Evolutionary conservation across 2,329 filamentous ascomycete genomes (phyloP), one percentile per base, ranked within the genome.

Genomic region (Periconia sp.): DNA sequence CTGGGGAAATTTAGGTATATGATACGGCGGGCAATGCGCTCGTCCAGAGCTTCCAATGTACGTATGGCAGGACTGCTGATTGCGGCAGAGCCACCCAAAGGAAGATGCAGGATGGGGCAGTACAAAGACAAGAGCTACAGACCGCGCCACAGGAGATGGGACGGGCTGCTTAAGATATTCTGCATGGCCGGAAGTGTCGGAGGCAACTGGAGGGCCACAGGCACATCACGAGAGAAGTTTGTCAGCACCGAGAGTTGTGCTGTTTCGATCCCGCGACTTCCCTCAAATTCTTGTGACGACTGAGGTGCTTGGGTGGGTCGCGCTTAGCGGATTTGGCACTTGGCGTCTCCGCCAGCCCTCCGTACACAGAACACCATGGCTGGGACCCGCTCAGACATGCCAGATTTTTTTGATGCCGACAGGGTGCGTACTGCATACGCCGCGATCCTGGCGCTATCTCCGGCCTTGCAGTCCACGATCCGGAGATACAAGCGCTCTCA

Each of bases 101-200:
- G 40, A 48, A 45, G 31, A 8, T 13, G 18, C 18, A 22, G 33
- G 46, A 41, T 13, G 34, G 30, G 47, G 41, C 29, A 16, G 40
- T 32, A 30, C 30, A 43, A 48, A 34, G 16, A 19, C 16, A 39
- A 30, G 22, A 36, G 36, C 21, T 41, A 28, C 30, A 33, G 36
- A 41, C 33, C 28, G 43, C 34, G 22, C 42, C 35, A 23, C 26
- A 41, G 35, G 17, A 40, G 30, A 29, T 29, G 32, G 29, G 42
- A 30, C 41, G 23, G 22, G 23, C 37, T 28, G 39, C 35, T 43
- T 43, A 38, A 36, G 41, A 40, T n/a, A 48, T 45, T 54, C 49
- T 48, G 46, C 40, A 30, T 43, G 42, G 31, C 45, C 59, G 60
- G 59, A 62, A 56, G 45, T 46, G 50, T 50, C 59, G 61, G 61